Base-by-base conservation (phyloP, 805 yeast genomes). In the Sugiyamaella marilandica region DNA sequence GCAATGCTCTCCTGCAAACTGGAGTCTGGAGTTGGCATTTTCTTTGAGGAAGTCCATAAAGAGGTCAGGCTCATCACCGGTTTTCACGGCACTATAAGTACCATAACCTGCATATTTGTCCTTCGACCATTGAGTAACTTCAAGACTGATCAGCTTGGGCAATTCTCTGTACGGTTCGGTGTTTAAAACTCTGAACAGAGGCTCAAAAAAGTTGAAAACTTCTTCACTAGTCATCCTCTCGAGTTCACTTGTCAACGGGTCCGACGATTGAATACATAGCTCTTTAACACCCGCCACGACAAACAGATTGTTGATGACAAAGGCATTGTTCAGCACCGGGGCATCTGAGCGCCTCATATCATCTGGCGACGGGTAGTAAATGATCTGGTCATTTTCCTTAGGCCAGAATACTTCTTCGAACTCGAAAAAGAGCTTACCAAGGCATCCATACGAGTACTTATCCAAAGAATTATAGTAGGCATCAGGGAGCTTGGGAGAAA, bases 1-100 rank as follows among this genome's bases (percentile, higher is more conserved):
- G 21, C 60, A 57, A 52, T 65, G 69, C 55, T 65, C 69, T 29
- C 69, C 69, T 2, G 69, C 69, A 51, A 65, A 61, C 59, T 58
- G 61, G 18, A 59, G 59, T 50, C 41, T 55, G 16, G 46, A 52
- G 21, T 34, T 56, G 45, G 29, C 47, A 48, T 36, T 53, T 49
- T 39, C 36, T 29, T 37, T 54, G 19, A 65, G 31, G 10, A 64
- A 61, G 16, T 50, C 47, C n/a, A 63, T 50, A 41, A 64, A 54
- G 24, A 49, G 50, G 10, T 53, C 50, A 10, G 65, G 54, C 21
- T 64, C 64, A 7, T 57, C 60, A 10, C 54, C 57, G 21, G 56
- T 64, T 36, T 58, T 50, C n/a, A 56, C 52, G 24, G 57, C 55
- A 24, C 62, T 47, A 52, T 66, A 66, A n/a, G 67, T 59, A 31